phyloP scores from a whole-genome alignment of 2,329 filamentous ascomycete species.

The Drechmeria coniospora region DNA sequence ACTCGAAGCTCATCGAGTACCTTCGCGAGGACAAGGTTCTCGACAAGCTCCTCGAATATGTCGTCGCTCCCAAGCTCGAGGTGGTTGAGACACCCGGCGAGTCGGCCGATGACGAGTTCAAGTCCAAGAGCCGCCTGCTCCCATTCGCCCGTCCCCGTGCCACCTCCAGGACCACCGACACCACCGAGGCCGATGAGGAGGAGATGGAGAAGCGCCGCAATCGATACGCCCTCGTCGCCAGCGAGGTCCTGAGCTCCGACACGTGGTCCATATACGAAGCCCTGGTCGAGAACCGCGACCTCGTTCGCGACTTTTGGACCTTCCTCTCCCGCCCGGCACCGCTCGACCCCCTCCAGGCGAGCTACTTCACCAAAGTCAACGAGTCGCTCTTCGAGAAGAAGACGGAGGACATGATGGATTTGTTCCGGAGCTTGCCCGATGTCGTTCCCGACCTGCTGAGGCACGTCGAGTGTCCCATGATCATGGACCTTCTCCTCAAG shows the following conservation, averaged over 20 bases:
- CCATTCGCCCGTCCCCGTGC: constrained; percentile 37
- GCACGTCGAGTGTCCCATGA: constrained; percentile 93
- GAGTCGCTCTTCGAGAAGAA: constrained; percentile 96
- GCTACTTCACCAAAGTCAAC: constrained; percentile 98
- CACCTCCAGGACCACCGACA: constrained; percentile 33
- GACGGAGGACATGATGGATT: constrained; percentile 88
- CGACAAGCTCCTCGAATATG: constrained; percentile 76
- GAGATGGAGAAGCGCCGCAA: constrained; percentile 82
- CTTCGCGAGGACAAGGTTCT: constrained; percentile 77
- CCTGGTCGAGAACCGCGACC: constrained; percentile 66
- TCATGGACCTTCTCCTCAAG: constrained; percentile 94
- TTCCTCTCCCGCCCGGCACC: constrained; percentile 76
- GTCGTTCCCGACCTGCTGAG: constrained; percentile 75
- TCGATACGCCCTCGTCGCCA: constrained; percentile 85
- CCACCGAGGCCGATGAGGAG: constrained; percentile 41
- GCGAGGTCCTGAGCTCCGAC: constrained; percentile 86
- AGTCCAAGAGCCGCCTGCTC: constrained; percentile 24
- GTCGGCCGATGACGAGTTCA: constrained; percentile 34
- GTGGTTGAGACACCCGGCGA: constrained; percentile 35
- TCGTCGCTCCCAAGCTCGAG: constrained; percentile 62
- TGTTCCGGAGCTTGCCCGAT: constrained; percentile 71
- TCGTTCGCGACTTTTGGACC: constrained; percentile 76
- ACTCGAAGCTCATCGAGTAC: constrained; percentile 93
- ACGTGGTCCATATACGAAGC: constrained; percentile 95
- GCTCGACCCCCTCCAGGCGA: constrained; percentile 82